phyloP scores from a whole-genome alignment of 805 yeast species.

The Candida easanensis region DNA sequence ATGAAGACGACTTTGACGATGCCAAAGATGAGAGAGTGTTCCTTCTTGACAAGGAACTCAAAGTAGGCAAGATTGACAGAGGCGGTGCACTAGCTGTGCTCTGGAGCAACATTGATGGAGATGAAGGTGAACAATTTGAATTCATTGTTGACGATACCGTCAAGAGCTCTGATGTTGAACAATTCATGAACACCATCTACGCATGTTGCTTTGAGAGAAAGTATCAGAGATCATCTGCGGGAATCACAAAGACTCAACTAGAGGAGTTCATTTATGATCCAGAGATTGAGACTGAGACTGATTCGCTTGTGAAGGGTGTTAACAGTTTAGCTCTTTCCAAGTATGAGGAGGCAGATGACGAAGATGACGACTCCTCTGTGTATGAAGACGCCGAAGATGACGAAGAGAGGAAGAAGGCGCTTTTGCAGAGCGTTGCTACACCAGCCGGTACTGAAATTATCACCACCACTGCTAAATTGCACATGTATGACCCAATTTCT shows the following conservation, averaged over 20 bases:
- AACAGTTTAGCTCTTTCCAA: constrained; percentile 6
- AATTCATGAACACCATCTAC: constrained; percentile 59
- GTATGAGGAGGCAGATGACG: constrained; percentile 16
- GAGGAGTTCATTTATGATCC: constrained; percentile 52
- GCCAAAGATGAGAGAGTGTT: constrained; percentile 68
- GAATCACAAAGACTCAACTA: constrained; percentile 46
- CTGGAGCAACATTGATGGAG: constrained; percentile 88
- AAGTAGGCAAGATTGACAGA: constrained; percentile 49
- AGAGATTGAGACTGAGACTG: constrained; percentile 13
- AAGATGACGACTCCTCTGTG: constrained; percentile 28
- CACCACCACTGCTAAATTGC: constrained; percentile 33
- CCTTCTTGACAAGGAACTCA: constrained; percentile 57
- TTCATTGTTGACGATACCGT: constrained; percentile 66
- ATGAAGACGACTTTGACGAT: constrained; percentile 35
- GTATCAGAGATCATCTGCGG: constrained; percentile 51
- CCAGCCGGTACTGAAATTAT: constrained; percentile 25
- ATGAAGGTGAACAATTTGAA: constrained; percentile 79
- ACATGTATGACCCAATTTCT: constrained; percentile 52
- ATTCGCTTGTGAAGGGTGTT: constrained; percentile 11
- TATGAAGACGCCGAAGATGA: constrained; percentile 31
- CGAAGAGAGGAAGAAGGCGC: not conserved
- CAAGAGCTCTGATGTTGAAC: constrained; percentile 48
- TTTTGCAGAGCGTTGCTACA: constrained; percentile 11
- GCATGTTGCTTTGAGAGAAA: constrained; percentile 76
- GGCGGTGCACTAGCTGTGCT: constrained; percentile 59